Percentiles rank a stretch among this genome's conserved stretches.
Conservation (phyloP, 1,284 basidiomycete genomes). For the Agaricales sp. region DNA sequence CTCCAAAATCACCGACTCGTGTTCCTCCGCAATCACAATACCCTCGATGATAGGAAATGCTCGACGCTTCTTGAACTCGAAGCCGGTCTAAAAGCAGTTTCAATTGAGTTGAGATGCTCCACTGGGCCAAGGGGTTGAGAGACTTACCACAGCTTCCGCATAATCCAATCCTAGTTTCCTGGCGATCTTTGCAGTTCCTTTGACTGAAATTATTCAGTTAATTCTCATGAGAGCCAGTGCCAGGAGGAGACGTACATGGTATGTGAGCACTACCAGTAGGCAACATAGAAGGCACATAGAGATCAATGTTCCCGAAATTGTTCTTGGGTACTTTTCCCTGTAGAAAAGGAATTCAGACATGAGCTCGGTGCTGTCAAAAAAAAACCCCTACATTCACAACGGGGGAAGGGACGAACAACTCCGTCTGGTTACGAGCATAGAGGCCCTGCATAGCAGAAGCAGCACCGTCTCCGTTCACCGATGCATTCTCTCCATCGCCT, state of each 20-base stretch:
- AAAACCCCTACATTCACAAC: slow-evolving; percentile 62
- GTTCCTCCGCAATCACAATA: slow-evolving; percentile 79
- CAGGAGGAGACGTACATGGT: slow-evolving; percentile 54
- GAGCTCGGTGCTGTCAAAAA: slow-evolving; percentile 3
- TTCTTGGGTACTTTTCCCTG: slow-evolving; percentile 93
- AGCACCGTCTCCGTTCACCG: slow-evolving; percentile 21
- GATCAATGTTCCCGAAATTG: slow-evolving; percentile 93
- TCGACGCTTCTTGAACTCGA: slow-evolving; percentile 89
- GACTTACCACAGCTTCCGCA: slow-evolving; percentile 84
- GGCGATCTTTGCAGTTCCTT: slow-evolving; percentile 84
- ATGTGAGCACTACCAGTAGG: slow-evolving; percentile 83
- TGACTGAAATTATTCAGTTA: too few relatives aligned
- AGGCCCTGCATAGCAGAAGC: slow-evolving; percentile 78
- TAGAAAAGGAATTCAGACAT: slow-evolving; percentile 4
- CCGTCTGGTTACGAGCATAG: slow-evolving; percentile 84
- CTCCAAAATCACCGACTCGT: slow-evolving; percentile 70
- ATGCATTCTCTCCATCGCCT: slow-evolving; percentile 22
- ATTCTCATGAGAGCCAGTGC: slow-evolving; percentile 7
- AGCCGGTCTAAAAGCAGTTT: slow-evolving; percentile 56
- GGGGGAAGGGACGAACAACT: slow-evolving; percentile 70
- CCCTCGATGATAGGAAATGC: slow-evolving; percentile 83
- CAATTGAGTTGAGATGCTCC: not conserved
- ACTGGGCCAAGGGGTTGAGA: slow-evolving; percentile 8
- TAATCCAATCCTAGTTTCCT: slow-evolving; percentile 80
- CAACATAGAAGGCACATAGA: slow-evolving; percentile 94